phyloP scores from a whole-genome alignment of 495 filamentous ascomycete species.

The Amphirosellinia nigrospora region DNA sequence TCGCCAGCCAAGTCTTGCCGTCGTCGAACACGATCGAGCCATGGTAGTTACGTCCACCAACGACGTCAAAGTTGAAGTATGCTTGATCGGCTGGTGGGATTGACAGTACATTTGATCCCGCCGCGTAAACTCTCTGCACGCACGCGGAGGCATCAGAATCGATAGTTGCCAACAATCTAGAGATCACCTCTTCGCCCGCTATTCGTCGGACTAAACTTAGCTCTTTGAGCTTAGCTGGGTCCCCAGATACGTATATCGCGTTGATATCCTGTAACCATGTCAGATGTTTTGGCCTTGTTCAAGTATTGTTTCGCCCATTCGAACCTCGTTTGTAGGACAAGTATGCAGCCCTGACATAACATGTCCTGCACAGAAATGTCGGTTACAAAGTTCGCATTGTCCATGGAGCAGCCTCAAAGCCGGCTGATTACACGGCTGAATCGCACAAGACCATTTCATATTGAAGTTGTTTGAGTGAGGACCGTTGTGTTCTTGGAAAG shows the following conservation, averaged over 20 bases:
- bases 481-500: constrained; percentile 8
- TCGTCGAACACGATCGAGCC: constrained; percentile 32
- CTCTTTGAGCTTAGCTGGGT: constrained; percentile 23
- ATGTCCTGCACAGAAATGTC: constrained; percentile 44
- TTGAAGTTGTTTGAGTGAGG: constrained; percentile 12
- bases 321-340: constrained; percentile 32
- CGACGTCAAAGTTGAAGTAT: constrained; percentile 30
- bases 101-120: constrained; percentile 29
- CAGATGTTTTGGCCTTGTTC: constrained; percentile 20
- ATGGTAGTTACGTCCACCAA: constrained; percentile 29
- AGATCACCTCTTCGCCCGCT: constrained; percentile 29
- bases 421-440: constrained; percentile 27
- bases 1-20: constrained; percentile 29
- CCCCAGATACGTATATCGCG: constrained; percentile 28
- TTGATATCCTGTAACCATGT: constrained; percentile 29
- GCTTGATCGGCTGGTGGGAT: constrained; percentile 31
- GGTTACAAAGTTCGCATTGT: constrained; percentile 31
- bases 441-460: constrained; percentile 31
- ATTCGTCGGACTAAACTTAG: constrained; percentile 25
- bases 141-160: constrained; percentile 25
- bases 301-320: constrained; percentile 26
- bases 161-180: constrained; percentile 26
- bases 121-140: constrained; percentile 29
- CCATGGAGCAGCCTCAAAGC: constrained; percentile 25
- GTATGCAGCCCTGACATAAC: constrained; percentile 25